Conservation (phyloP, 345 rosid species). For the Camelina sativa region DNA sequence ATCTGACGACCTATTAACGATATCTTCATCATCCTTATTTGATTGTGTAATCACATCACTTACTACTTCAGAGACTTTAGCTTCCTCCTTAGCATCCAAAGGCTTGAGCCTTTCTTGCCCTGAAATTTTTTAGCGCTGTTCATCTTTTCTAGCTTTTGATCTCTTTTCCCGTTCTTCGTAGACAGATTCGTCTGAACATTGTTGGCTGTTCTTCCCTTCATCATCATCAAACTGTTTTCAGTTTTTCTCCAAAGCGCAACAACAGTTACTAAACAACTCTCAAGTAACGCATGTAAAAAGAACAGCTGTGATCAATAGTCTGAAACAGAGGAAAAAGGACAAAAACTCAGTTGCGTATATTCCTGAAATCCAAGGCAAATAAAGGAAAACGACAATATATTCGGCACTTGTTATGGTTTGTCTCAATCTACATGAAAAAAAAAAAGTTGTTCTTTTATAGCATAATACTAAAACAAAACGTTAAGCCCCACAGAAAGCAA, state of each 20-base stretch:
- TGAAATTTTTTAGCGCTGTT: constrained; percentile 44
- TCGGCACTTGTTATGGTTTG: constrained; percentile 23
- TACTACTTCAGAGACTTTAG: constrained; percentile 11
- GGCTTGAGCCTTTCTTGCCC: constrained; percentile 55
- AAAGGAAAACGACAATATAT: constrained; percentile 31
- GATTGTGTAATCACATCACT: constrained; percentile 53
- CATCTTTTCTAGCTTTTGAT: constrained; percentile 49
- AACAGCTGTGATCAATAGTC: constrained; percentile 23
- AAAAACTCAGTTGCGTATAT: constrained; percentile 35
- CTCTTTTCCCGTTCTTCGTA: constrained; percentile 56
- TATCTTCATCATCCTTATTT: constrained; percentile 57
- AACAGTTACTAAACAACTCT: constrained; percentile 29
- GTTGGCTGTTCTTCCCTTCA: constrained; percentile 58
- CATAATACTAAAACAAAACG: constrained; percentile 1
- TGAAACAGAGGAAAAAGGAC: constrained; percentile 19
- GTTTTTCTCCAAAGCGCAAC: constrained; percentile 24
- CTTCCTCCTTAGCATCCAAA: constrained; percentile 48
- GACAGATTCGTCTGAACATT: constrained; percentile 53
- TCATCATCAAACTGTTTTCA: constrained; percentile 48
- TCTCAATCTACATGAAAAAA: constrained; percentile 5
- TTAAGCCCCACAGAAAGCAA: background rate
- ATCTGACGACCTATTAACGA: constrained; percentile 42
- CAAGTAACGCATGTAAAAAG: background rate
- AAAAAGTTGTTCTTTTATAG: background rate
- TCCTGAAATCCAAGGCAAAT: constrained; percentile 31